These are phyloP conservation scores for Rugosomyces carneus DNA, from an alignment of 1,284 basidiomycete genomes.

Conservation along the genomic window DNA sequence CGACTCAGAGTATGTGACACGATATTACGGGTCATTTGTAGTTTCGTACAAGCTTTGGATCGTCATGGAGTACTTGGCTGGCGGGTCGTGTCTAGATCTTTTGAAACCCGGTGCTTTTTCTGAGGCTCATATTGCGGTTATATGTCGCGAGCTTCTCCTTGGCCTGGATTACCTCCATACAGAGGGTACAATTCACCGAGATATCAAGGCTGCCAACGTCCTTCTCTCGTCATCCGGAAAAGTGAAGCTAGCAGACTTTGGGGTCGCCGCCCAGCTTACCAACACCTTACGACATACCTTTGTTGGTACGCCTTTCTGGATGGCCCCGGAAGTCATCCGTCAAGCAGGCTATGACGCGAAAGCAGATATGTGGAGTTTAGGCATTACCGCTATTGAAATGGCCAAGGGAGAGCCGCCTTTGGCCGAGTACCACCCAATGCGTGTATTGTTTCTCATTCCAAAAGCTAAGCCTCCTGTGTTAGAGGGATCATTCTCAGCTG, in stretches of 20 bases:
- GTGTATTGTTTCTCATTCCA: slow-evolving; percentile 93
- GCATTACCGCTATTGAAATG: slow-evolving; percentile 96
- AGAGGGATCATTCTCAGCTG: slow-evolving; percentile 77
- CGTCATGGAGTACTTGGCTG: slow-evolving; percentile 98
- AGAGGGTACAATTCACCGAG: slow-evolving; percentile 95
- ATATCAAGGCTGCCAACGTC: slow-evolving; percentile 98
- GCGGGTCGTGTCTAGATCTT: slow-evolving; percentile 95
- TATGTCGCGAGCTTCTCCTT: slow-evolving; percentile 89
- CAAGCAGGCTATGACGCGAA: slow-evolving; percentile 96
- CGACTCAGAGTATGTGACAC: slow-evolving; percentile 93
- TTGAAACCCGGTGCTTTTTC: slow-evolving; percentile 88
- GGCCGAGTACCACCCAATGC: slow-evolving; percentile 94
- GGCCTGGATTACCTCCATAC: slow-evolving; percentile 94
- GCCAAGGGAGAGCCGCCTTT: slow-evolving; percentile 91
- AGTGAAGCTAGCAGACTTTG: slow-evolving; percentile 97
- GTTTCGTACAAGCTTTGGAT: slow-evolving; percentile 98
- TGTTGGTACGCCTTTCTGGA: slow-evolving; percentile 96
- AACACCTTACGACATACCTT: slow-evolving; percentile 89
- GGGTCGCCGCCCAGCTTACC: slow-evolving; percentile 89
- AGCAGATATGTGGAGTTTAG: slow-evolving; percentile 96
- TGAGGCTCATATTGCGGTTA: slow-evolving; percentile 90
- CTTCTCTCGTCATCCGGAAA: slow-evolving; percentile 85
- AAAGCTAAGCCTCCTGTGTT: slow-evolving; percentile 91
- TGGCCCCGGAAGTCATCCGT: slow-evolving; percentile 96
- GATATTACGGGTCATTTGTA: slow-evolving; percentile 96